phyloP scores from a whole-genome alignment of 129 eudicot species.

The Gnaphalium uliginosum region DNA sequence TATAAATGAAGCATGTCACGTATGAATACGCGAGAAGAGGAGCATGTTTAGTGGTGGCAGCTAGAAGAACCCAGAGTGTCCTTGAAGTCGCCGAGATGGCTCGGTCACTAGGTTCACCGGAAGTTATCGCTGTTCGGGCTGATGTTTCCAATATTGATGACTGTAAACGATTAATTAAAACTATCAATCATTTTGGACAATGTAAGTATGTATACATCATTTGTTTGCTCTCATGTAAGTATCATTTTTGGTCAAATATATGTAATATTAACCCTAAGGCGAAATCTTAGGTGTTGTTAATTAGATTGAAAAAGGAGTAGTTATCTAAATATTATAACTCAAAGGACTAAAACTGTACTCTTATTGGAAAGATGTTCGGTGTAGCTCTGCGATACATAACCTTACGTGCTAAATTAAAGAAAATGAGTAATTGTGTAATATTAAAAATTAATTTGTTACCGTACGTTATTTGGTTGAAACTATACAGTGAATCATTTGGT shows the following conservation, averaged over 20 bases:
- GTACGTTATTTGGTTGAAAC: background rate
- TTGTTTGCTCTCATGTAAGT: background rate
- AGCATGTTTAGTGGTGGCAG: slow-evolving; percentile 53
- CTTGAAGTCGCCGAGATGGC: slow-evolving; percentile 48
- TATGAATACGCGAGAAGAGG: slow-evolving; percentile 72
- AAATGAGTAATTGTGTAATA: too few species aligned
- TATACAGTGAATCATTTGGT: slow-evolving; percentile 53
- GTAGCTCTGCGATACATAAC: too few species aligned
- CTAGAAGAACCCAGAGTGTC: slow-evolving; percentile 55
- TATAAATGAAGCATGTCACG: slow-evolving; percentile 43
- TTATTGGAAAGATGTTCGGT: too few species aligned
- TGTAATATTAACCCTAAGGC: too few species aligned
- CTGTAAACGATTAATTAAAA: slow-evolving; percentile 42
- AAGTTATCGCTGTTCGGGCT: slow-evolving; percentile 38
- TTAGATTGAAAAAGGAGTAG: too few species aligned
- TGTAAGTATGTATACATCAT: slow-evolving; percentile 30
- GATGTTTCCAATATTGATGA: slow-evolving; percentile 57
- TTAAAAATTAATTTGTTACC: too few species aligned
- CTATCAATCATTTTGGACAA: slow-evolving; percentile 49
- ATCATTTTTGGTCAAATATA: too few species aligned
- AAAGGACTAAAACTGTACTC: too few species aligned
- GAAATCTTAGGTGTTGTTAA: too few species aligned
- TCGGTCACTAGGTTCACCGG: slow-evolving; percentile 47
- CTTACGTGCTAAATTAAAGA: too few species aligned
- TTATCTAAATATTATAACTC: too few species aligned